Evolutionary conservation across 768 basidiomycete genomes (phyloP).

Genomic region (Trametes coccinea): DNA sequence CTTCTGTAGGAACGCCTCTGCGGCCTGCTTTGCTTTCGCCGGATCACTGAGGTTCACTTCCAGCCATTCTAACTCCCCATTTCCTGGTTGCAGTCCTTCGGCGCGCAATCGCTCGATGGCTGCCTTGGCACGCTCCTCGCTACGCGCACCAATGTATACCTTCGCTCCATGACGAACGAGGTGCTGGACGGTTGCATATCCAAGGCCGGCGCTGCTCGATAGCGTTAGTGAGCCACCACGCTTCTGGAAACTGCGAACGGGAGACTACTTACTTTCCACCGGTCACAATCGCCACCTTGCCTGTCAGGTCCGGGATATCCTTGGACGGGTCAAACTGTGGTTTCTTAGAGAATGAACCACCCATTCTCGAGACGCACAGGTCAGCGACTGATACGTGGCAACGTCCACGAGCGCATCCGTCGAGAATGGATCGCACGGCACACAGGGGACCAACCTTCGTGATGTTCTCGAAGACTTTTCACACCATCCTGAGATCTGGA

Average conservation of each 20-base stretch:
- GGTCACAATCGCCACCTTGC: conserved; percentile 49
- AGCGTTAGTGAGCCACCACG: neutral
- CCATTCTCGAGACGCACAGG: conserved; percentile 1
- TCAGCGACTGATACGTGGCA: neutral
- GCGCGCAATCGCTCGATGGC: conserved; percentile 38
- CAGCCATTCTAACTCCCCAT: conserved; percentile 38
- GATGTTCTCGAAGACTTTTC: no score
- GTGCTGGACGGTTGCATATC: conserved; percentile 39
- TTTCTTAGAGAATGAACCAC: conserved; percentile 6
- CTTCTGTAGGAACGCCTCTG: conserved; percentile 38
- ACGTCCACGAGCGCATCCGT: no score
- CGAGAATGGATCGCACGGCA: no score
- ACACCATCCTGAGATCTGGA: no score
- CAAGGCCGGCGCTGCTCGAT: conserved; percentile 36
- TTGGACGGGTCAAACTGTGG: conserved; percentile 30
- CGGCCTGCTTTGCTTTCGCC: conserved; percentile 35
- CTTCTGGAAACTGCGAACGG: neutral
- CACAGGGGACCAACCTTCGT: no score
- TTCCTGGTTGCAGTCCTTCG: conserved; percentile 32
- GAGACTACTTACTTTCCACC: conserved; percentile 44
- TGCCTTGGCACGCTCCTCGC: conserved; percentile 32
- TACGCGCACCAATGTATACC: conserved; percentile 39
- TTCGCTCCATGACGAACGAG: conserved; percentile 46
- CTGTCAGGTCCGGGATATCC: conserved; percentile 48
- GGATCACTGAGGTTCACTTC: conserved; percentile 43